Percentiles rank a stretch among this genome's conserved stretches.
phyloP scores from a whole-genome alignment of 2,329 filamentous ascomycete genomes.

The Penicillium sp. region DNA sequence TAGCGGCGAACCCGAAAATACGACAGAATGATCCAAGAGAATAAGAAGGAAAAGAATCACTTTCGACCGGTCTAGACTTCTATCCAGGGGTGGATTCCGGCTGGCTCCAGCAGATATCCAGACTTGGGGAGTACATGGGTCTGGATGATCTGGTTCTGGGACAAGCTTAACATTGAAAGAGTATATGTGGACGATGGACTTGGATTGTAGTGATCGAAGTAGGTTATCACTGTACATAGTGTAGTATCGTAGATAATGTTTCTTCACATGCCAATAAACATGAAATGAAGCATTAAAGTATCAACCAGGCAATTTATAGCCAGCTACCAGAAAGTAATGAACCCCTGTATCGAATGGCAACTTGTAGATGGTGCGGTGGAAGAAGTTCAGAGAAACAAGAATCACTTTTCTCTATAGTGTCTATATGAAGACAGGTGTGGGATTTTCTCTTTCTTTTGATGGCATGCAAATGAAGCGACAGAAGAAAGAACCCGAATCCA shows the following conservation, averaged over 20 bases:
- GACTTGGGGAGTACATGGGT: background rate
- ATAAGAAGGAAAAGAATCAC: background rate
- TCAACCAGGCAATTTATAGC: background rate
- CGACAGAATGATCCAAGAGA: slow-evolving; percentile 3
- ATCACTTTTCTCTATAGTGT: slow-evolving; percentile 8
- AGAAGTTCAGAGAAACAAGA: background rate
- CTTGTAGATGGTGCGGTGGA: background rate
- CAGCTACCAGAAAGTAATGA: background rate
- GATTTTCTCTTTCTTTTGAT: slow-evolving; percentile 2
- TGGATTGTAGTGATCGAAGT: background rate
- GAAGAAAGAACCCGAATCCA: slow-evolving; percentile 2
- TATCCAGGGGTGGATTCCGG: background rate
- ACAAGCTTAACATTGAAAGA: background rate
- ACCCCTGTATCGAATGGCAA: background rate
- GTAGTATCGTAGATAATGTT: background rate
- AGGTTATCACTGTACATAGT: background rate
- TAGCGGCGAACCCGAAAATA: background rate
- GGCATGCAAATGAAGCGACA: slow-evolving; percentile 7
- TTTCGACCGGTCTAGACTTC: slow-evolving; percentile 5
- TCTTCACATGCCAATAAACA: background rate
- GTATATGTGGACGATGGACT: background rate
- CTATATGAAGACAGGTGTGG: slow-evolving; percentile 1
- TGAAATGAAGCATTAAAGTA: background rate
- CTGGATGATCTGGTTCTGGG: background rate
- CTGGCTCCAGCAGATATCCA: background rate